Evolutionary conservation across 768 basidiomycete species (phyloP), one percentile per base, ranked within the genome.

Genomic region (Clavulina sp.): DNA sequence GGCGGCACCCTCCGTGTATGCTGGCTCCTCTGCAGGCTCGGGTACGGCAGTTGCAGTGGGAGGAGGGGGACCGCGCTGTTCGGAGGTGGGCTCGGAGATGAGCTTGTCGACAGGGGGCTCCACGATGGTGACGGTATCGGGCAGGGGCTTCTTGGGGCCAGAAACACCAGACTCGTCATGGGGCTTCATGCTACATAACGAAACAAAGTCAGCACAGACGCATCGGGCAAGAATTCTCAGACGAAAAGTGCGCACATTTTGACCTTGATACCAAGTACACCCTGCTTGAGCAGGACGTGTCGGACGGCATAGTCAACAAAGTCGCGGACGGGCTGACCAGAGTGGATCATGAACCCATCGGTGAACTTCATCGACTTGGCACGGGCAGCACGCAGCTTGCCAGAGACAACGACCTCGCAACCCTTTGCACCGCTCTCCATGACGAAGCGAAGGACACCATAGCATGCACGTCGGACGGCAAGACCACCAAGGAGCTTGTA

Each of bases 351-450:
- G 82, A 96, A 96, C 51, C 95, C 95, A 63, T 99, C 95, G 64
- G 92, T 96, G 73, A 99, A 97, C 71, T 99, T 99, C 95, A 99
- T 99, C 19, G 89, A 86, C 72, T 99, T 99, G 63, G 95, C 95
- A 76, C 93, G 91, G 58, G 95, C 95, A 58, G 93, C 95, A 66
- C 95, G 89, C 64, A 99, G 88, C 70, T 99, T 99, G 65, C 95
- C 95, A 57, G 93, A 97, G 58, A 99, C 92, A 64, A 97, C 88
- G 57, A 99, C 95, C 70, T 99, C 95, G 65, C 92, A 96, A 68
- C 95, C 95, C 73, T 99, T 99, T 59, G 95, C 95, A 60, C 87
- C 87, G 54, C 93, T 96, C 72, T 99, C 95, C 95, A 99, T 99
- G 61, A 99, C 91, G 74, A 96, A 99, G 64, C 95, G 89, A 64